A percentile compares a stretch with the other conserved stretches of the same genome.
phyloP scores from a whole-genome alignment of 2,329 filamentous ascomycete genomes.

The Blastomyces parvus region DNA sequence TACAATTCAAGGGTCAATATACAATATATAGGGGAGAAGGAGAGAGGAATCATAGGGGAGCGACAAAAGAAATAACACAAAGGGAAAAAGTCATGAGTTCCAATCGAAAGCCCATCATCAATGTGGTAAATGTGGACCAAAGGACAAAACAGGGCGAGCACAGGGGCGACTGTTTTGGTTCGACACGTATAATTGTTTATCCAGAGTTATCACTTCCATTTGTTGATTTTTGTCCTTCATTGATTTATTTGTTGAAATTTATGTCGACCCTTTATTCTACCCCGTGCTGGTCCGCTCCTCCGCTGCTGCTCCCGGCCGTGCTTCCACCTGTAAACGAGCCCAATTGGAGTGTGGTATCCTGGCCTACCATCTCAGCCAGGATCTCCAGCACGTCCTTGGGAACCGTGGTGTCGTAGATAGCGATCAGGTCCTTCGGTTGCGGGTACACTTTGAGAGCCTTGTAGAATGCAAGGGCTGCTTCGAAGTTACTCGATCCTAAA shows the following conservation, averaged over 20 bases:
- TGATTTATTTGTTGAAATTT: not conserved
- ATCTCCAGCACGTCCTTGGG: slow-evolving; percentile 95
- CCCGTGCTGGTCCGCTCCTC: slow-evolving; percentile 26
- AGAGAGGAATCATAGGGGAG: not conserved
- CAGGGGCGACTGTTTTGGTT: not conserved
- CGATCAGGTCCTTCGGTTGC: slow-evolving; percentile 81
- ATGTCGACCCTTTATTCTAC: slow-evolving; percentile 8
- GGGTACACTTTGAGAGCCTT: slow-evolving; percentile 98
- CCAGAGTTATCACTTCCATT: not conserved
- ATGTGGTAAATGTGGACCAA: not conserved
- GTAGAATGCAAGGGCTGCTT: slow-evolving; percentile 93
- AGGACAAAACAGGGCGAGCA: not conserved
- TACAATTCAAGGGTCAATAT: slow-evolving; percentile 2
- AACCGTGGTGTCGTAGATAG: slow-evolving; percentile 97
- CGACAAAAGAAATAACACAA: not conserved
- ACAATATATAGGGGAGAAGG: not conserved
- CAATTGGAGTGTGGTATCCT: slow-evolving; percentile 65
- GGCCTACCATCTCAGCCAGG: slow-evolving; percentile 94
- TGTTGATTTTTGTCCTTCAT: not conserved
- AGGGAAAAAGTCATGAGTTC: not conserved
- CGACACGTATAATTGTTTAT: not conserved
- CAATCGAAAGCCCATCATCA: not conserved
- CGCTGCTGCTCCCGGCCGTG: not conserved
- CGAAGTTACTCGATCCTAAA: slow-evolving; percentile 45
- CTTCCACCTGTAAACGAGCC: slow-evolving; percentile 35